Evolutionary conservation across 441 rosid genomes (phyloP).

Genomic region (Raphanus hybrid): DNA sequence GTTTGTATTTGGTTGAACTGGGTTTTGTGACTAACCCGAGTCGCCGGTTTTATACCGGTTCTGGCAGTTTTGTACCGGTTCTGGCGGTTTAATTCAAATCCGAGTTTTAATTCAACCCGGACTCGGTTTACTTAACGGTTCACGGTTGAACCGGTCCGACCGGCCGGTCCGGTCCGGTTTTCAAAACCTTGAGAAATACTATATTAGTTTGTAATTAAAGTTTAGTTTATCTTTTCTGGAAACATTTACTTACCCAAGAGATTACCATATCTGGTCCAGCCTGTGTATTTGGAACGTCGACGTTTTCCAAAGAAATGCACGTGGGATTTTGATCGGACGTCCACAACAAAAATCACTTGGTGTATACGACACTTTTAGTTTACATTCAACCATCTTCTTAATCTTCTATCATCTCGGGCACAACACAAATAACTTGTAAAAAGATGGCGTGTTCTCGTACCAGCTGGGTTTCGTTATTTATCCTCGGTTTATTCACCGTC

Average conservation of each 20-base stretch:
- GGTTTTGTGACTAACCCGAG: no score
- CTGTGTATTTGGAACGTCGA: neutral
- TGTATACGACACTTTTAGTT: slow-evolving; percentile 3
- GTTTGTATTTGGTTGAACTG: no score
- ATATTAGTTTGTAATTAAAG: neutral
- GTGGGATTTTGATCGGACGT: neutral
- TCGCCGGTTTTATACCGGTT: no score
- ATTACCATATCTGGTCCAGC: neutral
- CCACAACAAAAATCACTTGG: neutral
- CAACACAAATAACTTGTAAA: neutral
- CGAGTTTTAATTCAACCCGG: no score
- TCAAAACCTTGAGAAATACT: no score
- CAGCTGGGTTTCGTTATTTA: neutral
- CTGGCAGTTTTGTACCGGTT: no score
- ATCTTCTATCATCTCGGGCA: neutral
- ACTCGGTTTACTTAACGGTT: no score
- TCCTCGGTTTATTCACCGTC: neutral
- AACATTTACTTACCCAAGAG: neutral
- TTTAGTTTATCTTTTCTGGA: neutral
- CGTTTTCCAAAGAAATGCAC: neutral
- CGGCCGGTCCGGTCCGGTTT: no score
- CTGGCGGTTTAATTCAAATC: no score
- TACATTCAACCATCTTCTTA: neutral
- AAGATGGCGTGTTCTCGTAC: neutral
- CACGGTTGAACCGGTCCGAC: no score